Evolutionary conservation across 129 eudicot species (phyloP).

Genomic region (Flaveria linearis): DNA sequence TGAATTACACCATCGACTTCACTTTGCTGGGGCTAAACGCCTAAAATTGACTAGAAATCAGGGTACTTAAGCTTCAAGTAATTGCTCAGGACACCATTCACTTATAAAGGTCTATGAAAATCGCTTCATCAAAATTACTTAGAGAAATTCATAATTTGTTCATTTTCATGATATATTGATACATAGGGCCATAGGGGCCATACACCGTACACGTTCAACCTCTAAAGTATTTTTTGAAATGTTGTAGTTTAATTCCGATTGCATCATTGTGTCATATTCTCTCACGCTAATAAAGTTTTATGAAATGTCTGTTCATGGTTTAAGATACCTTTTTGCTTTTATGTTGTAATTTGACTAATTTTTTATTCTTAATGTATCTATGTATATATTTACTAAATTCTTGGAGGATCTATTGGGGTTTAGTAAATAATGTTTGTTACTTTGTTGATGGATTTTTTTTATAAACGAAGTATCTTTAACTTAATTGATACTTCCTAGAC

Average conservation of each 20-base stretch:
- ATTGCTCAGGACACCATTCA: no score
- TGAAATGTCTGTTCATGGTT: background rate
- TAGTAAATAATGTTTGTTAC: background rate
- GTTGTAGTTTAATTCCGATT: background rate
- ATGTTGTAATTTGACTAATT: background rate
- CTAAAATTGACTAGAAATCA: no score
- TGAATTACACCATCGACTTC: no score
- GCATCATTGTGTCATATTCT: background rate
- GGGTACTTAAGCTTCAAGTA: no score
- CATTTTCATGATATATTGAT: constrained; percentile 3
- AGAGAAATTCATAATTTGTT: background rate
- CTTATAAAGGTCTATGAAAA: background rate
- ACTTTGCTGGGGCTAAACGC: no score
- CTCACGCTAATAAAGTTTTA: no score
- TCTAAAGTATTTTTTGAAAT: background rate
- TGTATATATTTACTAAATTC: background rate
- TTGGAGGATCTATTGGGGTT: background rate
- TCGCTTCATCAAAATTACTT: background rate
- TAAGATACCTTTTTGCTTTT: background rate
- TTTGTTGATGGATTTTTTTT: background rate
- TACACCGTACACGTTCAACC: background rate
- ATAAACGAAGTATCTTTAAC: background rate
- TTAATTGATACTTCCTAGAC: background rate
- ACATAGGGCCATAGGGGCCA: no score
- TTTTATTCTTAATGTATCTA: background rate